Evolutionary conservation across 2,329 filamentous ascomycete genomes (phyloP), one percentile per base, ranked within the genome.

Genomic region (Dactylellina cionopaga): DNA sequence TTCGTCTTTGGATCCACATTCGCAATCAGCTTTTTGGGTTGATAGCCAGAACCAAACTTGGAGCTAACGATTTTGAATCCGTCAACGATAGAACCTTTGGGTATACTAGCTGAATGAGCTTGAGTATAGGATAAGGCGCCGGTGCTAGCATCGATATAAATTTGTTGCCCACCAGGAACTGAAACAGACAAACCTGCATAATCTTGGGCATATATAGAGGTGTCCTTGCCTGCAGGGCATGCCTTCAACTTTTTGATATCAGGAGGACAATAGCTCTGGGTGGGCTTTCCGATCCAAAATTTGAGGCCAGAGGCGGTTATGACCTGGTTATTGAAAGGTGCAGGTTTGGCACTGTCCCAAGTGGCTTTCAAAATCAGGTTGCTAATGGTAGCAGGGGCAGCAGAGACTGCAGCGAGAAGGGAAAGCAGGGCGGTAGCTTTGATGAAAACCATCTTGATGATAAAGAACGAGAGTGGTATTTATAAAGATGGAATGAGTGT

Each of bases 151-250:
- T 80, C 81, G 64, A 90, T 82, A 78, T 86, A 90, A 76, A 89
- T 82, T 66, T 82, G 79, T 76, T 90, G 88, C 24, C 88, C 88
- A 27, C 88, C 88, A 4, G 88, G 87, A 3, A 89, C 88, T 29
- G 82, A 77, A 27, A 86, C 84, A 80, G 82, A 22, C 78, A 81
- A 80, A 74, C 82, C 76, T 44, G 44, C 51, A 10, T 76, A 75
- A 5, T 35, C 51, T 7, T 39, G 5, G 46, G 70, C 75, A 11
- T 80, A 79, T 27, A 81, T 80, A 6, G 83, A 81, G 5, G 85
- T 86, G 25, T 77, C 73, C 66, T 82, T 83, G n/a, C 83, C 84
- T 0, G 81, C 75, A 15, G 83, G 83, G 77, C 84, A 85, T 13
- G 77, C 75, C 0, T 78, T 51, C n/a, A 78, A 78, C 0, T 82